Evolutionary conservation across 1,284 basidiomycete species (phyloP), one percentile per base, ranked within the genome.

Genomic region (Veloboletus limbatus): DNA sequence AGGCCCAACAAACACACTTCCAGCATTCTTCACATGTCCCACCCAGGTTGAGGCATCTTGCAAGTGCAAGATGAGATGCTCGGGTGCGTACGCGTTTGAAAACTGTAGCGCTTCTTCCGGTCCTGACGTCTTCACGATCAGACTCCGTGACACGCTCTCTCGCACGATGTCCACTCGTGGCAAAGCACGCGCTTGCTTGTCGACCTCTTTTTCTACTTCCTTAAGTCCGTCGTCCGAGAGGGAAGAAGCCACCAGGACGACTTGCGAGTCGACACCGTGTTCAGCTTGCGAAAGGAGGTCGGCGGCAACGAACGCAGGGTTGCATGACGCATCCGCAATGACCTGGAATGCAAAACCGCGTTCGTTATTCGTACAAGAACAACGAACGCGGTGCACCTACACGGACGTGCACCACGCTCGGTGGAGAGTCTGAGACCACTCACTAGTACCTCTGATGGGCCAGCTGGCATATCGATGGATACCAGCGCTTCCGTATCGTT

Each of bases 381-480:
- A 63, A 67, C 65, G 62, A 63, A 67, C 62, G 60, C 62, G 62
- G 62, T 67, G 63, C 62, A 45, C 52, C 3, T 26, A 11, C 18
- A 6, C 8, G 24, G 32, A 37, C 28, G 41, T 48, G 59, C 48
- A 57, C 54, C 45, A 21, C 54, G 52, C 24, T 49, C 51, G 30
- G 20, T 22, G 33, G 39, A 18, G 20, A 20, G 20, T 27, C 11
- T 1, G 18, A 32, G 31, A 27, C 16, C 14, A 81, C 90, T 73
- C 59, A 94, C 94, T 57, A 97, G 73, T 24, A 98, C 95, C 69
- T 98, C 95, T 8, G 92, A 95, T 11, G 97, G 97, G 7, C 97
- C 97, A 18, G 97, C 97, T 30, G 97, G 97, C 93, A 99, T 99
- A 69, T 99, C 97, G 62, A 99, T 99, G 17, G 91, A 88, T 9